Conservation (phyloP, 1,284 basidiomycete genomes). For the Boletus hoseneyae region DNA sequence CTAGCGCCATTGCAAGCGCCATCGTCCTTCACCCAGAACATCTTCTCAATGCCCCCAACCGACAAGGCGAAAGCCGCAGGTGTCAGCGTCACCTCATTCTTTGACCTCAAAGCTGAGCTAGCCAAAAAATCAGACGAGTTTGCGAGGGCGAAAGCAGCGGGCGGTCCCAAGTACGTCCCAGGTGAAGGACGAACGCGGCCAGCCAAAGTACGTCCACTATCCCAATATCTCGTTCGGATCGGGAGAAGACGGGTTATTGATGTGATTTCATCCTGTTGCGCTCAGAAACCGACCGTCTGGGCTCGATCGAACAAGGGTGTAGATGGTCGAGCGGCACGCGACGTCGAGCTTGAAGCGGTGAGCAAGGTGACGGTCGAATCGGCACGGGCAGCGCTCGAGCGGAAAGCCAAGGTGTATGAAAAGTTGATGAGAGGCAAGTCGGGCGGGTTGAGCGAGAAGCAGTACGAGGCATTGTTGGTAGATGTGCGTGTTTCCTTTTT, state of each 20-base stretch:
- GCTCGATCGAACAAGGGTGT: constrained; percentile 70
- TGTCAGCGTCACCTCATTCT: constrained; percentile 66
- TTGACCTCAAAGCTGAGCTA: constrained; percentile 73
- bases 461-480: constrained; percentile 73
- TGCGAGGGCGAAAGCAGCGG: constrained; percentile 54
- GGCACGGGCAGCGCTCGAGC: constrained; percentile 64
- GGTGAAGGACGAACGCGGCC: constrained; percentile 54
- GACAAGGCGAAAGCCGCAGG: constrained; percentile 64
- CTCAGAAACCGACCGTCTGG: constrained; percentile 72
- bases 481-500: constrained; percentile 58
- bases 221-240: neutral
- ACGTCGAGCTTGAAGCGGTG: constrained; percentile 63
- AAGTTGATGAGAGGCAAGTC: constrained; percentile 78
- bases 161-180: constrained; percentile 46
- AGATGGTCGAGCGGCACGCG: constrained; percentile 53
- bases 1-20: too few species aligned
- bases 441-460: constrained; percentile 74
- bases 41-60: constrained; percentile 32
- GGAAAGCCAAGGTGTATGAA: constrained; percentile 83
- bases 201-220: constrained; percentile 50
- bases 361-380: constrained; percentile 67
- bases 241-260: neutral
- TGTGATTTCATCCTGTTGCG: neutral
- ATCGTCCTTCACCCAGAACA: too few species aligned
- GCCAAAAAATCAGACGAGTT: constrained; percentile 65